Base-by-base conservation (phyloP, 2,329 filamentous ascomycete species). In the Trichoderma sp. region DNA sequence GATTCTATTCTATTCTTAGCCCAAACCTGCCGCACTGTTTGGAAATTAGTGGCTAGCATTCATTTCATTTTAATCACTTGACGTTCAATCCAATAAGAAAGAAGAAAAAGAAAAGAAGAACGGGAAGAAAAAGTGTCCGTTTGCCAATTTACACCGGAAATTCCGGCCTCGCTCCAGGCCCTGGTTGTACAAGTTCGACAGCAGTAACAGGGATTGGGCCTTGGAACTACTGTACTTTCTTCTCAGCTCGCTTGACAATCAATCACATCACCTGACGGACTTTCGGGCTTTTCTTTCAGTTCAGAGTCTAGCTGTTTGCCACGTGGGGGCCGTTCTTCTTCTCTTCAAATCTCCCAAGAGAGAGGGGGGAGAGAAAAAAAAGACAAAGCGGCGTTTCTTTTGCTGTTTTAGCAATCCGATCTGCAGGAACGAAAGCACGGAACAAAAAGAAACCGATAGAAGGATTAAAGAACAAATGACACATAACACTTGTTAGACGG, bases 201-300 rank as follows among this genome's bases (percentile, higher is more conserved):
- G 36, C 36, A 36, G 13, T 12, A 47, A 28, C 34, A 23, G 36
- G 36, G 58, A 57, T 17, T 36, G 23, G 36, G 36, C 28, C 39
- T 65, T 65, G 62, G 36, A 17, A 17, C 36, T 39, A 39, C 36
- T 39, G 36, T 17, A 34, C n/a, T 34, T 26, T 17, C 17, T 23
- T 23, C n/a, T 28, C 15, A 30, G 17, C 47, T 50, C 43, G 43
- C 43, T 50, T 66, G 47, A 55, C 63, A 23, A 39, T 36, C 50
- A 30, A 23, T 68, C 53, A 47, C 65, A 68, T 59, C 53, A 68
- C 65, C 65, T 68, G 65, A 59, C 53, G 53, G 30, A 6, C 23
- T 59, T 34, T 32, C 9, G 30, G 30, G 30, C 20, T 47, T 58
- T 36, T 36, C 34, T 3, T 36, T 15, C 65, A 68, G 55, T 23